Percentiles rank a stretch among this genome's conserved stretches.
Conservation (phyloP, 2,329 filamentous ascomycete genomes). For the Cordyceps farinosa region DNA sequence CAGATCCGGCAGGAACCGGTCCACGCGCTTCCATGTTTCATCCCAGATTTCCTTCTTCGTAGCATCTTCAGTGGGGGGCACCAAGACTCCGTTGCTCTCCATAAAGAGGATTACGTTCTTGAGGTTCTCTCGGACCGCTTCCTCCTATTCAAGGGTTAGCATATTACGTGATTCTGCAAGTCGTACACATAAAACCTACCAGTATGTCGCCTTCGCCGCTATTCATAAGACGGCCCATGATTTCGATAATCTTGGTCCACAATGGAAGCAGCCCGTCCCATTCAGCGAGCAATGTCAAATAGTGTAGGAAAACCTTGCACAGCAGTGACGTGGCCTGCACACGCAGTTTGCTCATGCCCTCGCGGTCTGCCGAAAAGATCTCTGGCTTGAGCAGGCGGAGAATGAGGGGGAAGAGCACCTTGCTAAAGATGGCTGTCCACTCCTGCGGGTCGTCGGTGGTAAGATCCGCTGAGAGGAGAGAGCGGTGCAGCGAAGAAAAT, state of each 20-base stretch:
- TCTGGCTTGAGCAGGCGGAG: conserved; percentile 86
- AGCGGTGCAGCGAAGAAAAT: conserved; percentile 79
- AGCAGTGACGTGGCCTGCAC: conserved; percentile 87
- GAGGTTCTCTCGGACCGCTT: conserved; percentile 89
- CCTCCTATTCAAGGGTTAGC: conserved; percentile 58
- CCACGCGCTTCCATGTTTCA: conserved; percentile 63
- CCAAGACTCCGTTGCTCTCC: conserved; percentile 81
- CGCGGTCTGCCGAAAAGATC: conserved; percentile 83
- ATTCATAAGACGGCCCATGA: conserved; percentile 95
- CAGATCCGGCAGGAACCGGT: conserved; percentile 61
- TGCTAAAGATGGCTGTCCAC: conserved; percentile 92
- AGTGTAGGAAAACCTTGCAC: conserved; percentile 94
- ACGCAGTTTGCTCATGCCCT: conserved; percentile 92
- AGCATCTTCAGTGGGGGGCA: conserved; percentile 60
- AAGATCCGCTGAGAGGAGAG: conserved; percentile 78
- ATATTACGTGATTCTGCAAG: conserved; percentile 1
- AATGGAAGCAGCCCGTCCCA: conserved; percentile 88
- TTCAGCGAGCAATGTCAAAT: conserved; percentile 77
- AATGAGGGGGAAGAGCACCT: conserved; percentile 91
- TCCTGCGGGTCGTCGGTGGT: conserved; percentile 80
- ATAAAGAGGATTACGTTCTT: conserved; percentile 97
- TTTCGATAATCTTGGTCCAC: conserved; percentile 87
- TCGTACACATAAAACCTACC: conserved; percentile 48
- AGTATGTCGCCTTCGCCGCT: conserved; percentile 87
- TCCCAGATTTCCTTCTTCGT: conserved; percentile 55